Conservation (phyloP, 768 basidiomycete species). For the Sarcodon aspratus region DNA sequence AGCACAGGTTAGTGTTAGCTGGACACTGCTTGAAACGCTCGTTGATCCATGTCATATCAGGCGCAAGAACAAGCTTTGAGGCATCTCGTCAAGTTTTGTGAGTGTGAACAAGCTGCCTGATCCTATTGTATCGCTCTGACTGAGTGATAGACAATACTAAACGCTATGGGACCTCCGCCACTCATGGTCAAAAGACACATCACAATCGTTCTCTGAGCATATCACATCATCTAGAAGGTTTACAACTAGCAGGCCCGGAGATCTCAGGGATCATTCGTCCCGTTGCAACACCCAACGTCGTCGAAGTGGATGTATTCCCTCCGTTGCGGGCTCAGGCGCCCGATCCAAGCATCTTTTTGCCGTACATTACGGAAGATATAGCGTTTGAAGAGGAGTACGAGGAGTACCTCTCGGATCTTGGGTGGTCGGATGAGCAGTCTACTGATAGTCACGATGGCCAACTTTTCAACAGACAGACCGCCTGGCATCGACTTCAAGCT, state of each 20-base stretch:
- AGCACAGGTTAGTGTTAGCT: slow-evolving; percentile 51
- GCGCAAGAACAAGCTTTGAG: slow-evolving; percentile 93
- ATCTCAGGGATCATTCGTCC: slow-evolving; percentile 66
- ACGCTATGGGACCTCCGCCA: slow-evolving; percentile 62
- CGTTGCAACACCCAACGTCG: slow-evolving; percentile 61
- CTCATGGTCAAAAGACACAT: slow-evolving; percentile 37
- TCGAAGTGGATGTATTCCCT: slow-evolving; percentile 91
- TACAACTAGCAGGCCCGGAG: slow-evolving; percentile 57
- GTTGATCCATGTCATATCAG: slow-evolving; percentile 26
- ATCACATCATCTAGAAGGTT: slow-evolving; percentile 70
- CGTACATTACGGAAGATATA: slow-evolving; percentile 87
- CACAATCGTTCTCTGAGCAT: slow-evolving; percentile 80
- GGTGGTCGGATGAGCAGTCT: slow-evolving; percentile 45
- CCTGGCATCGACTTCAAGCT: slow-evolving; percentile 62
- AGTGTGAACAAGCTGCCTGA: slow-evolving; percentile 17
- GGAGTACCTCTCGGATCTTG: slow-evolving; percentile 85
- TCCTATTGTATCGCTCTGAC: slow-evolving; percentile 6
- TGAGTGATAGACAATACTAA: slow-evolving; percentile 68
- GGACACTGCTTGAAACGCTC: slow-evolving; percentile 1
- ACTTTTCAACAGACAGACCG: slow-evolving; percentile 31
- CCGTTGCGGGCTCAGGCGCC: slow-evolving; percentile 82
- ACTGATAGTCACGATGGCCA: slow-evolving; percentile 23
- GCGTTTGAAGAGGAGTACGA: slow-evolving; percentile 97
- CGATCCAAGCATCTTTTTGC: slow-evolving; percentile 74
- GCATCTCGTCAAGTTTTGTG: slow-evolving; percentile 90